These are phyloP conservation scores for Chalciporus chontae DNA, from an alignment of 768 basidiomycete genomes.

Conservation along the genomic window DNA sequence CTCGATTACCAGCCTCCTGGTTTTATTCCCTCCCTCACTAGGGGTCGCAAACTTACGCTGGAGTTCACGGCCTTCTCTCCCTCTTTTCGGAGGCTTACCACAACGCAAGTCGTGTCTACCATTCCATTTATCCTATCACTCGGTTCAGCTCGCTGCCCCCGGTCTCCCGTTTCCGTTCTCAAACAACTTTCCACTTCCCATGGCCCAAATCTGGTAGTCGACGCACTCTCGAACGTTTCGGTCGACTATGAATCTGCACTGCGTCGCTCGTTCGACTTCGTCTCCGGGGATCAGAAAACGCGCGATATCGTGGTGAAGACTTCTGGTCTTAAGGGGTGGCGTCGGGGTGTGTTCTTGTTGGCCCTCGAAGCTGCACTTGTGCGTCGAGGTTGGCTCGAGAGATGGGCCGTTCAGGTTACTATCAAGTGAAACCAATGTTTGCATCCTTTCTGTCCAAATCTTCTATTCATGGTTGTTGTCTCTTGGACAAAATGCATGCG, in stretches of 20 bases:
- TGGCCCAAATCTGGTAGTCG: constrained; percentile 28
- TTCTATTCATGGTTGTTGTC: background rate
- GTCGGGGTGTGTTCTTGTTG: constrained; percentile 44
- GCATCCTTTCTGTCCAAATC: background rate
- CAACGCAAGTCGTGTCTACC: constrained; percentile 39
- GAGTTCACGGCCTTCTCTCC: constrained; percentile 40
- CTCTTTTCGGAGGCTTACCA: constrained; percentile 32
- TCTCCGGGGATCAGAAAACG: constrained; percentile 8
- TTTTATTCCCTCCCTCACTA: constrained; percentile 10
- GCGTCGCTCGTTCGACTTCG: constrained; percentile 1
- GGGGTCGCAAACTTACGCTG: constrained; percentile 22
- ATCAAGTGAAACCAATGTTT: constrained; percentile 6
- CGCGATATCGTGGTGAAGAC: constrained; percentile 12
- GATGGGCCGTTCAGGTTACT: constrained; percentile 40
- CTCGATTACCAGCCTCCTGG: constrained; percentile 19
- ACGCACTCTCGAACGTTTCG: constrained; percentile 40
- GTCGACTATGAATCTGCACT: constrained; percentile 24
- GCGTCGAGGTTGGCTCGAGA: constrained; percentile 38
- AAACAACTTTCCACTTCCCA: constrained; percentile 29
- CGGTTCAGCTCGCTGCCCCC: constrained; percentile 34
- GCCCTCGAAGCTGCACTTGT: constrained; percentile 54
- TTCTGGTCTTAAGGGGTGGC: constrained; percentile 39
- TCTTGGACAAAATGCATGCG: background rate
- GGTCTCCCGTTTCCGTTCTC: constrained; percentile 37
- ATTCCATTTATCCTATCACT: constrained; percentile 41